phyloP scores from a whole-genome alignment of 441 rosid species.

The Adansonia rubrostipa region DNA sequence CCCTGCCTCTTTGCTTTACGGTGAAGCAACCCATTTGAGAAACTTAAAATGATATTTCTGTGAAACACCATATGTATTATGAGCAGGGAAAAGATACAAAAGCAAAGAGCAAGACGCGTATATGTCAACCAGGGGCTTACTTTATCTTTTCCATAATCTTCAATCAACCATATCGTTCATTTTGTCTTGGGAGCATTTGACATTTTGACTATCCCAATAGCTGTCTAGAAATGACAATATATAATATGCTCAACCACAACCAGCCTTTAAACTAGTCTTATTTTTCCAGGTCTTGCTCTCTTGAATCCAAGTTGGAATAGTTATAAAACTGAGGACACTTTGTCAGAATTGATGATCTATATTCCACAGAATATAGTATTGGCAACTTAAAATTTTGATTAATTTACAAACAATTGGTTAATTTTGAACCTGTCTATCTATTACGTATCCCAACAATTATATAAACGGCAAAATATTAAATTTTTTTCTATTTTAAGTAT shows the following conservation, averaged over 20 bases:
- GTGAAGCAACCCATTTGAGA: background rate
- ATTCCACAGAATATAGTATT: background rate
- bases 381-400: background rate
- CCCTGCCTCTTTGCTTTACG: background rate
- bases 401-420: background rate
- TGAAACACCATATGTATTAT: background rate
- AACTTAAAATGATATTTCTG: background rate
- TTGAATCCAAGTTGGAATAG: background rate
- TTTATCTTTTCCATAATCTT: background rate
- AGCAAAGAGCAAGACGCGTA: no score
- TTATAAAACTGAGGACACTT: background rate
- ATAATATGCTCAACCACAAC: background rate
- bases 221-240: background rate
- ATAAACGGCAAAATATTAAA: background rate
- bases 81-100: background rate
- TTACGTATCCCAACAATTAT: background rate
- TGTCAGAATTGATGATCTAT: background rate
- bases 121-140: background rate
- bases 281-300: no score
- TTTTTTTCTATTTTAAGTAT: no score
- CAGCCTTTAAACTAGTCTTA: background rate
- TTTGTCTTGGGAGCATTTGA: constrained; percentile 20
- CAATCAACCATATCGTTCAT: background rate
- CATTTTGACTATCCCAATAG: background rate
- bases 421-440: background rate